Percentiles rank a stretch among this genome's conserved stretches.
Conservation (phyloP, 345 rosid species). For the Gossypioides kirkii region DNA sequence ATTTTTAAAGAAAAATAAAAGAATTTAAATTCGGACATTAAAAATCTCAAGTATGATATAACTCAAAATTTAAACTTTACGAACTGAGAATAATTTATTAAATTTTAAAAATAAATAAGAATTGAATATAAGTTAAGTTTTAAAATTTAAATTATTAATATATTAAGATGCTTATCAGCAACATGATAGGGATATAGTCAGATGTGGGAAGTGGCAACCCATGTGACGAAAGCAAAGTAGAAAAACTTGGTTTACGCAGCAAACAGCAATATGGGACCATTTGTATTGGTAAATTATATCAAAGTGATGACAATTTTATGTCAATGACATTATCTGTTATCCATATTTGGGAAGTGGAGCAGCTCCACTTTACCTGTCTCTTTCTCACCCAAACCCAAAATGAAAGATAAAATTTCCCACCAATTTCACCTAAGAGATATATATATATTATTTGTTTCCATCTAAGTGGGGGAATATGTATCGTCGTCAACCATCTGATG, state of each 20-base stretch:
- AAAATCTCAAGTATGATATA: no score
- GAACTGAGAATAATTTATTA: no score
- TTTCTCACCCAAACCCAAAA: neutral
- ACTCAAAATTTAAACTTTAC: no score
- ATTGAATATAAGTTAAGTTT: no score
- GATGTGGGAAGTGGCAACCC: neutral
- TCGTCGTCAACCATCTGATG: neutral
- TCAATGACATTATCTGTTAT: neutral
- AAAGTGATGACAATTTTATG: no score
- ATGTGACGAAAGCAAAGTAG: neutral
- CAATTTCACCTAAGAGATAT: neutral
- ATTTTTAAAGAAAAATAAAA: no score
- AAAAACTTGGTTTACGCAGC: neutral
- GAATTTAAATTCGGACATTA: no score
- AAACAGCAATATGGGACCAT: conserved; percentile 1
- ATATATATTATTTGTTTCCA: neutral
- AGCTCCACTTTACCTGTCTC: conserved; percentile 14
- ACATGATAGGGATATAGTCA: no score
- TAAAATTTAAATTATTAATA: no score
- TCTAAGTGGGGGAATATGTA: neutral
- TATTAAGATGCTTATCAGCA: no score
- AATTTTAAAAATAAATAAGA: no score
- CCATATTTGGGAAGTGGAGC: neutral
- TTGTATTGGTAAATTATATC: neutral
- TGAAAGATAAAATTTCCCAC: neutral